Percentiles rank a stretch among this genome's conserved stretches.
Evolutionary conservation across 495 filamentous ascomycete species (phyloP).

Genomic region (Clohesyomyces aquaticus): DNA sequence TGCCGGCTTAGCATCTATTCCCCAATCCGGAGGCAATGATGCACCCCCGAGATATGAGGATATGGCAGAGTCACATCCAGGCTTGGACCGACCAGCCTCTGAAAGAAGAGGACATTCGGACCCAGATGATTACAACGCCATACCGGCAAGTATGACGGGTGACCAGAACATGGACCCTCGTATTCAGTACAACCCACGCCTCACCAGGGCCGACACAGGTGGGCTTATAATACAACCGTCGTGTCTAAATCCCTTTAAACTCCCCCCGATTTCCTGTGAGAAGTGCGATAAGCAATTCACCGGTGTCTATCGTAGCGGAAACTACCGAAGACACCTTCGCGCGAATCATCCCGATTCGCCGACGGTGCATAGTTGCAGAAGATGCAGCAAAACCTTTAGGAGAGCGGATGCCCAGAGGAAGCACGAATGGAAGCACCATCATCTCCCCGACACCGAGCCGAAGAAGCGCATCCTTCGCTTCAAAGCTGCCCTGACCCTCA

Average conservation of each 20-base stretch:
- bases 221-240: too few species aligned
- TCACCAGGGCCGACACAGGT: too few species aligned
- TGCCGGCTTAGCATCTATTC: too few species aligned
- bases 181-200: too few species aligned
- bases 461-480: constrained; percentile 1
- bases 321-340: not conserved
- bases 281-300: not conserved
- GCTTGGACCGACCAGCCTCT: not conserved
- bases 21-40: not conserved
- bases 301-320: not conserved
- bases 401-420: constrained; percentile 22
- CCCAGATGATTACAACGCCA: not conserved
- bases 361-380: not conserved
- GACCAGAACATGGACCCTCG: not conserved
- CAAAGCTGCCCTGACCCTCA: too few species aligned
- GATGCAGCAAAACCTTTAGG: constrained; percentile 4
- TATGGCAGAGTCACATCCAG: not conserved
- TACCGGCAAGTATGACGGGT: not conserved
- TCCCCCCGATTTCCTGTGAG: not conserved
- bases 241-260: too few species aligned
- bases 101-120: not conserved
- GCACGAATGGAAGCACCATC: constrained; percentile 34
- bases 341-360: not conserved
- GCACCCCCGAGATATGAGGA: not conserved
- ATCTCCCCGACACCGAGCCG: constrained; percentile 1